These are phyloP conservation scores for Colletotrichum simmondsii DNA, from an alignment of 2,329 filamentous ascomycete species.

Conservation along the genomic window DNA sequence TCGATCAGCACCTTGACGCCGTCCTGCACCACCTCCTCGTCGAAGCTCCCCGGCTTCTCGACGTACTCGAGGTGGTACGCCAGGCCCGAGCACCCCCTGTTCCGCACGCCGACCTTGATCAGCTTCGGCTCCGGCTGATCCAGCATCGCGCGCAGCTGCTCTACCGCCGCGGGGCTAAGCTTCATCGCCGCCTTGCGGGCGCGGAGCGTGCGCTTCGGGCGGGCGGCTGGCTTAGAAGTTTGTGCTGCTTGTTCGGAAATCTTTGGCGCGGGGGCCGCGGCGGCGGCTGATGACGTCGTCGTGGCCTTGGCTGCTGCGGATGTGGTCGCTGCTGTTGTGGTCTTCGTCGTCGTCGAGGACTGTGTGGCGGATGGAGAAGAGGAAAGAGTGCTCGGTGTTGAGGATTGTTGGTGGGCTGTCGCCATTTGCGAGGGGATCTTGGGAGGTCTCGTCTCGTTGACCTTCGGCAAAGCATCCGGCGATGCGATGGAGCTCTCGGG, in stretches of 20 bases:
- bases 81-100: slow-evolving; percentile 92
- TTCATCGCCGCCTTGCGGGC: slow-evolving; percentile 89
- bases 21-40: slow-evolving; percentile 94
- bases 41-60: slow-evolving; percentile 87
- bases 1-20: slow-evolving; percentile 96
- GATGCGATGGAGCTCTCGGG: slow-evolving; percentile 60
- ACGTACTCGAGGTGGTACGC: slow-evolving; percentile 96
- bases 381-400: slow-evolving; percentile 2
- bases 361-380: slow-evolving; percentile 28
- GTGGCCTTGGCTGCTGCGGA: slow-evolving; percentile 15
- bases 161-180: slow-evolving; percentile 82
- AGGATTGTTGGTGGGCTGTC: slow-evolving; percentile 27
- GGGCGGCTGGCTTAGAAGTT: slow-evolving; percentile 51
- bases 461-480: slow-evolving; percentile 56
- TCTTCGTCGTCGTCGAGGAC: slow-evolving; percentile 30
- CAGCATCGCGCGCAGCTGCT: slow-evolving; percentile 80
- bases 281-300: background rate
- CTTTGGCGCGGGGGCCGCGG: background rate
- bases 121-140: slow-evolving; percentile 90
- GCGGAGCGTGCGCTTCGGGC: slow-evolving; percentile 69
- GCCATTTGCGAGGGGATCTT: slow-evolving; percentile 38
- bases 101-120: slow-evolving; percentile 93
- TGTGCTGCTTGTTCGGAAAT: slow-evolving; percentile 34
- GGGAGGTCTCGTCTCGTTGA: slow-evolving; percentile 64
- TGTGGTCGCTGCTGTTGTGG: slow-evolving; percentile 27